Percentiles rank a stretch among this genome's conserved stretches.
Evolutionary conservation across 176 grass and related monocot genomes (phyloP).

Genomic region (Aechmea fasciata): DNA sequence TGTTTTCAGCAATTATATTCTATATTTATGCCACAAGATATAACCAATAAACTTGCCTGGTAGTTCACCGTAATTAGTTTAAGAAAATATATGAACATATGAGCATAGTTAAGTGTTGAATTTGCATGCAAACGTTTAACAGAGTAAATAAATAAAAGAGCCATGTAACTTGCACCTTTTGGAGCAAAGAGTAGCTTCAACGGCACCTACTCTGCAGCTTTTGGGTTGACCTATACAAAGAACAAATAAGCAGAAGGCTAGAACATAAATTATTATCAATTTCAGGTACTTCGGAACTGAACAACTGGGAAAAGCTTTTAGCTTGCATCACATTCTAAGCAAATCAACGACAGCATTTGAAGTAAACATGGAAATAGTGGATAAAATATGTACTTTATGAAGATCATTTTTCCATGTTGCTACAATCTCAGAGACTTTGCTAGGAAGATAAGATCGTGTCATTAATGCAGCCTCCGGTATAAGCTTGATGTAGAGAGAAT

Average conservation of each 20-base stretch:
- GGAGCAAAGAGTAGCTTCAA: conserved; percentile 46
- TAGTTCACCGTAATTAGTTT: too few species aligned
- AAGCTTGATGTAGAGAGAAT: conserved; percentile 55
- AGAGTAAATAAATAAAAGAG: background rate
- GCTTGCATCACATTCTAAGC: background rate
- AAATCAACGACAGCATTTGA: background rate
- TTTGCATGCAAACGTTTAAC: too few species aligned
- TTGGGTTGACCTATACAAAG: conserved; percentile 59
- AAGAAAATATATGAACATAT: too few species aligned
- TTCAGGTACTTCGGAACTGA: too few species aligned
- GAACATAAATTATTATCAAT: background rate
- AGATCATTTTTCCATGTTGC: conserved; percentile 86
- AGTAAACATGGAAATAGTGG: background rate
- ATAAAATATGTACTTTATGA: conserved; percentile 41
- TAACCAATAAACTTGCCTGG: background rate
- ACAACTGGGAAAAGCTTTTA: background rate
- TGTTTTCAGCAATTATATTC: background rate
- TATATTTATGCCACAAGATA: background rate
- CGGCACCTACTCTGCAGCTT: conserved; percentile 84
- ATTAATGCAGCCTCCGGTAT: conserved; percentile 96
- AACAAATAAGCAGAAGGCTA: conserved; percentile 1
- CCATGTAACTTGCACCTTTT: conserved; percentile 40
- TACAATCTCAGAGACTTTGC: conserved; percentile 89
- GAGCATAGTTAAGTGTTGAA: too few species aligned
- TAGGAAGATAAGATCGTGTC: conserved; percentile 89